Conservation (phyloP, 192 early-diverging fungal genomes). For the Linnemannia hyalina region DNA sequence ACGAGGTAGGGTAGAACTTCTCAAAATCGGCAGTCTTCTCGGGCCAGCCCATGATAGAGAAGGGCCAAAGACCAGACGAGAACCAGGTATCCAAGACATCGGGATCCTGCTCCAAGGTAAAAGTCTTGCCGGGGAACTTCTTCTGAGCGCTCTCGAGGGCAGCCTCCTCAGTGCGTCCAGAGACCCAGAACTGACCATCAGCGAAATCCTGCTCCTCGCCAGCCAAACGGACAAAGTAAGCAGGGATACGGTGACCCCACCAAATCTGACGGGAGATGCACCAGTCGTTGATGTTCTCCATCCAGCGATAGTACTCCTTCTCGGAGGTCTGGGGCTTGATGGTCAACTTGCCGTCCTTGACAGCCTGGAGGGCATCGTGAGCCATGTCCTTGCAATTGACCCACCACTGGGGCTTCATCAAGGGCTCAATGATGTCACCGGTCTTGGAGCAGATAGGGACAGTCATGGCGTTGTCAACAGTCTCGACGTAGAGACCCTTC, state of each 20-base stretch:
- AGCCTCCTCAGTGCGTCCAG: slow-evolving; percentile 82
- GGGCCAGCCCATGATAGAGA: slow-evolving; percentile 98
- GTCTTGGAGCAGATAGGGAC: slow-evolving; percentile 92
- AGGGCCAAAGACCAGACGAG: slow-evolving; percentile 98
- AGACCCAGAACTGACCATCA: slow-evolving; percentile 88
- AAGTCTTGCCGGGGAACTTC: slow-evolving; percentile 83
- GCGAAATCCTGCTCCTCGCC: slow-evolving; percentile 68
- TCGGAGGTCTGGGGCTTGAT: slow-evolving; percentile 90
- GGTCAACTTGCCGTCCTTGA: slow-evolving; percentile 81
- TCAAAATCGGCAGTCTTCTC: slow-evolving; percentile 87
- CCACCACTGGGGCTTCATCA: slow-evolving; percentile 99
- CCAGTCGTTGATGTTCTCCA: slow-evolving; percentile 97
- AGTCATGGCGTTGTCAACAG: slow-evolving; percentile 92
- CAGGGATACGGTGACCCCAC: slow-evolving; percentile 99
- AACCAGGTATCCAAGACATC: slow-evolving; percentile 99
- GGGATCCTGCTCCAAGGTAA: slow-evolving; percentile 93
- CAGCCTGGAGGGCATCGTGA: slow-evolving; percentile 79
- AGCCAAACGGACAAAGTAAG: slow-evolving; percentile 91
- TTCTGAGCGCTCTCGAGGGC: slow-evolving; percentile 81
- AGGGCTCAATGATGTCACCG: slow-evolving; percentile 95
- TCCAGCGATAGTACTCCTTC: slow-evolving; percentile 97
- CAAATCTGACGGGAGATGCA: slow-evolving; percentile 99
- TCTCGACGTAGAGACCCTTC: slow-evolving; percentile 89
- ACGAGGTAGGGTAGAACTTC: slow-evolving; percentile 89
- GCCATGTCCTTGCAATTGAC: slow-evolving; percentile 93